Base-by-base conservation (phyloP, 345 rosid species). In the Populus euphratica region DNA sequence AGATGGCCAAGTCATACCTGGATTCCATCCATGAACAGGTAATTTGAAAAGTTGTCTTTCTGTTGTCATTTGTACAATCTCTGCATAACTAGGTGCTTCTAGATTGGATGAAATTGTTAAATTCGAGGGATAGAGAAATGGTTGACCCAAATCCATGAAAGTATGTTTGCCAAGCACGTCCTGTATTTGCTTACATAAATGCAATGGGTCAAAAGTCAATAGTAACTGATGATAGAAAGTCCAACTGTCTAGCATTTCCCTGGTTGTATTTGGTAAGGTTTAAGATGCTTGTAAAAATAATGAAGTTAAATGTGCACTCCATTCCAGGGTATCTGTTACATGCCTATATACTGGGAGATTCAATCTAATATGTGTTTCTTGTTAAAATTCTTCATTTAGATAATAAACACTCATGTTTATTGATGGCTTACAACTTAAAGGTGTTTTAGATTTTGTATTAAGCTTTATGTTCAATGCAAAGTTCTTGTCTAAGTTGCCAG, bases 11-110 rank as follows among this genome's bases (percentile, higher is more conserved):
- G 85, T 93, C 94, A 70, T 96, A 90, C 87, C 85, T 96, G 86
- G 98, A 91, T 83, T 89, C 99, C 79, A 94, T 93, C 78, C 86
- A 88, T 67, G 94, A 93, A 77, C 96, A 96, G 93, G 99, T 96
- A 92, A 73, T 62, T 52, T 70, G 18, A 69, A 21, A 18, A 61
- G 71, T 72, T 2, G 49, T 33, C 68, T 50, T 31, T 14, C 29
- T 35, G 59, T 31, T 66, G 36, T 29, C 44, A 36, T 63, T 25
- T 27, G 39, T 25, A 8, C 25, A 39, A 75, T 17, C n/a, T 50
- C 64, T 72, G 14, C 64, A n/a, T 69, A 39, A 8, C 38, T 75
- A 25, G 70, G 38, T 76, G 43, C 52, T 52, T 72, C 29, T 67
- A 25, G 65, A 52, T 39, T 54, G 29, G 38, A 72, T 25, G 29